phyloP scores from a whole-genome alignment of 106 monocot species.

The Apostasia shenzhenica region DNA sequence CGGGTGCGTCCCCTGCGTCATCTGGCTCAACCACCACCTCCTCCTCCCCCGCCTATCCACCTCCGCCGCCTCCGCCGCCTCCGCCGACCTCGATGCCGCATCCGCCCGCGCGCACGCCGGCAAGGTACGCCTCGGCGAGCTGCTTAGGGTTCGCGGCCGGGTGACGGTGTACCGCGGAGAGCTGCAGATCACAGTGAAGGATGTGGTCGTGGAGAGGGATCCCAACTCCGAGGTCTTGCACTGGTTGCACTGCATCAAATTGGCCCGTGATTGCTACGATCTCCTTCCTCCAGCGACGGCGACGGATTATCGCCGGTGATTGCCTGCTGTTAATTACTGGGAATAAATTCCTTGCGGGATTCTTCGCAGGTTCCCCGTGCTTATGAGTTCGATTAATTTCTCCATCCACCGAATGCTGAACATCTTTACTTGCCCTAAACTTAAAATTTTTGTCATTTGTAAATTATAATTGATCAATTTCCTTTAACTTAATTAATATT shows the following conservation, averaged over 20 bases:
- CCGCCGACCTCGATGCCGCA: conserved; percentile 19
- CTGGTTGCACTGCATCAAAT: conserved; percentile 66
- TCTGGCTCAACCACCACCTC: conserved; percentile 72
- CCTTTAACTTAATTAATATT: too few species aligned
- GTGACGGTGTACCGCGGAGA: conserved; percentile 37
- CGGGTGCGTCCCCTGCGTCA: conserved; percentile 74
- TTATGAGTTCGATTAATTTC: too few species aligned
- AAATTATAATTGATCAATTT: too few species aligned
- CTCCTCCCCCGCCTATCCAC: not conserved
- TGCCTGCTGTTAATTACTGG: too few species aligned
- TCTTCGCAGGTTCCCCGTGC: too few species aligned
- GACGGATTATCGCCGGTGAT: too few species aligned
- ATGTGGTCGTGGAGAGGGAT: conserved; percentile 62
- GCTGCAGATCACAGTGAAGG: conserved; percentile 64
- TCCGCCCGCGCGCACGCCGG: conserved; percentile 24
- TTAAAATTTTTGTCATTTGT: too few species aligned
- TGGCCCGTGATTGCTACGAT: conserved; percentile 31
- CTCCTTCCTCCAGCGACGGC: not conserved
- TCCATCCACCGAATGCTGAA: too few species aligned
- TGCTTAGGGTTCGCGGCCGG: conserved; percentile 65
- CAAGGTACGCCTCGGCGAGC: conserved; percentile 40
- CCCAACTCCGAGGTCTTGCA: conserved; percentile 66
- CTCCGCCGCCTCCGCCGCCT: not conserved
- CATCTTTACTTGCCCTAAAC: too few species aligned
- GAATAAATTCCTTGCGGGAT: too few species aligned